Evolutionary conservation across 257 asterid species (phyloP), one percentile per base, ranked within the genome.

Genomic region (Ocimum tenuiflorum): DNA sequence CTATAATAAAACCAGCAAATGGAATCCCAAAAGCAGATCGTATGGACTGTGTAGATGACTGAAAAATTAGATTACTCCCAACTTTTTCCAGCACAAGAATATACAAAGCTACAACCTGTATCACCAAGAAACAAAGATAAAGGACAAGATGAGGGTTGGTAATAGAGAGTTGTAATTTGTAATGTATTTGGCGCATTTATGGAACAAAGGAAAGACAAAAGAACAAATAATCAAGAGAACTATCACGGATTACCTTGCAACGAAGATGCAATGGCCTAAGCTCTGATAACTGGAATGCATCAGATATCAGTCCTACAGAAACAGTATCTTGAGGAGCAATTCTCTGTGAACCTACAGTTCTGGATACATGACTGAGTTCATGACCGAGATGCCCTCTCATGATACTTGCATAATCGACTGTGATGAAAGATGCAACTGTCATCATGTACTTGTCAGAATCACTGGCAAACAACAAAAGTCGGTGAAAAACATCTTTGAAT

Each of bases 1-100:
- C 98, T 67, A 91, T 60, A 60, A 91, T 61, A 75, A 91, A 87
- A 66, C 96, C 91, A 70, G 94, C 94, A 43, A 87, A 73, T 55
- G 95, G 82, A 71, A 91, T 79, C 31, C 78, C 75, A 65, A 80
- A 49, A 24, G 61, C 46, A 22, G 66, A 73, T 47, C 33, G 77
- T 43, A 43, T 65, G 67, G 86, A 53, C 47, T 38, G 73, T 8
- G 10, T 38, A 53, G 75, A 72, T 67, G 81, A 67, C 10, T 42
- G 75, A 22, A 41, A 55, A 71, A 48, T 36, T 48, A 42, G 43
- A 60, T 49, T 64, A 46, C 78, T 57, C 69, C 60, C 68, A 63
- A 60, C 48, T 56, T 65, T 80, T 86, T 85, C 91, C 20, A 91
- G 60, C 45, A 85, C 78, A 27, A 89, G 81, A 35, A 80, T 58